These are phyloP conservation scores for Carex parvula DNA, from an alignment of 176 grass and related monocot species.

Conservation along the genomic window DNA sequence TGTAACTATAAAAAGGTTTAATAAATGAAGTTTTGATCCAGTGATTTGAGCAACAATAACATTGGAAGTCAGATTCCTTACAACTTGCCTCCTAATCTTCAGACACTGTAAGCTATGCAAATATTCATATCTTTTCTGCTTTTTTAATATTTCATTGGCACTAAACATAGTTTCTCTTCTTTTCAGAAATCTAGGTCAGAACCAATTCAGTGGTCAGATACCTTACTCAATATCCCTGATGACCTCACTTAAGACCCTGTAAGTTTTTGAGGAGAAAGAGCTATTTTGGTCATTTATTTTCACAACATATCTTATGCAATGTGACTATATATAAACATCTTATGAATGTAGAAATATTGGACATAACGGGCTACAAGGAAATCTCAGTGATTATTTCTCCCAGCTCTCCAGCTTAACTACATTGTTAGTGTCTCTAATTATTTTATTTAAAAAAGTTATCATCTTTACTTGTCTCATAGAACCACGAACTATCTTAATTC, in stretches of 20 bases:
- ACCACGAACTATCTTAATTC: conserved; percentile 20
- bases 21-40: conserved; percentile 37
- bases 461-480: background rate
- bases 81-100: conserved; percentile 63
- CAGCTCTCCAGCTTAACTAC: conserved; percentile 63
- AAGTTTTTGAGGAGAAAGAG: conserved; percentile 27
- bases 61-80: conserved; percentile 73
- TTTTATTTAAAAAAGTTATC: conserved; percentile 1
- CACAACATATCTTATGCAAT: conserved; percentile 21
- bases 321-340: conserved; percentile 29
- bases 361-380: conserved; percentile 83
- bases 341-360: conserved; percentile 59
- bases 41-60: conserved; percentile 88
- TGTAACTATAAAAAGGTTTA: conserved; percentile 2
- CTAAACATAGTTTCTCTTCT: conserved; percentile 28
- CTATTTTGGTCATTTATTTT: conserved; percentile 14
- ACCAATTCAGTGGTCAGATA: conserved; percentile 64
- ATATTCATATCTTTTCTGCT: conserved; percentile 10
- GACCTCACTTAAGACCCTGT: conserved; percentile 79
- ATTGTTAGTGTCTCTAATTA: conserved; percentile 49
- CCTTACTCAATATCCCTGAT: conserved; percentile 77
- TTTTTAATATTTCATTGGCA: background rate
- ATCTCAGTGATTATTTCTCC: conserved; percentile 65
- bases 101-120: conserved; percentile 64
- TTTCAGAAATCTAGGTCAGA: conserved; percentile 74